Conservation (phyloP, 2,329 filamentous ascomycete species). For the Ramichloridium luteum region DNA sequence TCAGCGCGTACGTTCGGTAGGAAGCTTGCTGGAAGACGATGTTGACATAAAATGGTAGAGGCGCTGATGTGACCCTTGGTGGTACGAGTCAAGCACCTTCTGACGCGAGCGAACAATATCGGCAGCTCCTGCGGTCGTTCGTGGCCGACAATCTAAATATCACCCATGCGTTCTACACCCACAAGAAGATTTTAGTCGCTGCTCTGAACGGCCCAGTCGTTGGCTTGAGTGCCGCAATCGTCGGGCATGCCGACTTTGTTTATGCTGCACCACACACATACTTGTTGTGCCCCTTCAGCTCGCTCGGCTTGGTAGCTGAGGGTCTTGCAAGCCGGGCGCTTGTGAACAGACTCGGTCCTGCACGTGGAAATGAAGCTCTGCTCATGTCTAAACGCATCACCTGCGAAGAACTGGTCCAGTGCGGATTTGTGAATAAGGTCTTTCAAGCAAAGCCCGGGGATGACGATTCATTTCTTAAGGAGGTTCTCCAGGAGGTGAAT, state of each 20-base stretch:
- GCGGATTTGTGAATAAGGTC: slow-evolving; percentile 78
- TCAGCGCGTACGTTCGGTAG: slow-evolving; percentile 60
- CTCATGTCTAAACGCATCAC: slow-evolving; percentile 75
- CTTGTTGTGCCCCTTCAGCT: slow-evolving; percentile 82
- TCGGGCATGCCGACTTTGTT: slow-evolving; percentile 81
- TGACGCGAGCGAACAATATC: slow-evolving; percentile 29
- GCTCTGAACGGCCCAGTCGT: slow-evolving; percentile 88
- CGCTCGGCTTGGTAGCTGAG: slow-evolving; percentile 79
- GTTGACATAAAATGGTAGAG: slow-evolving; percentile 41
- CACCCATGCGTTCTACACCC: slow-evolving; percentile 80
- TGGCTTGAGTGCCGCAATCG: slow-evolving; percentile 73
- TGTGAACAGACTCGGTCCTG: slow-evolving; percentile 64
- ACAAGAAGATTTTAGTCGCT: slow-evolving; percentile 84
- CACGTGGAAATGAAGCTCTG: slow-evolving; percentile 81
- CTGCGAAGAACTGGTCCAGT: slow-evolving; percentile 57
- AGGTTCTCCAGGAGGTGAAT: slow-evolving; percentile 69
- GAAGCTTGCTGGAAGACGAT: no score
- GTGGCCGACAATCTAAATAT: slow-evolving; percentile 70
- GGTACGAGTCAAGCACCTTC: slow-evolving; percentile 25
- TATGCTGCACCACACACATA: slow-evolving; percentile 74
- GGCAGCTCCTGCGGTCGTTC: slow-evolving; percentile 58
- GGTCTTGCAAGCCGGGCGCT: slow-evolving; percentile 70
- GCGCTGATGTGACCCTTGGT: slow-evolving; percentile 59
- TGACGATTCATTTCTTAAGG: slow-evolving; percentile 53
- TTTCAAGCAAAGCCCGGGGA: slow-evolving; percentile 51